Evolutionary conservation across 352 stramenopile genomes (phyloP).

Genomic region (Globisporangium splendens): DNA sequence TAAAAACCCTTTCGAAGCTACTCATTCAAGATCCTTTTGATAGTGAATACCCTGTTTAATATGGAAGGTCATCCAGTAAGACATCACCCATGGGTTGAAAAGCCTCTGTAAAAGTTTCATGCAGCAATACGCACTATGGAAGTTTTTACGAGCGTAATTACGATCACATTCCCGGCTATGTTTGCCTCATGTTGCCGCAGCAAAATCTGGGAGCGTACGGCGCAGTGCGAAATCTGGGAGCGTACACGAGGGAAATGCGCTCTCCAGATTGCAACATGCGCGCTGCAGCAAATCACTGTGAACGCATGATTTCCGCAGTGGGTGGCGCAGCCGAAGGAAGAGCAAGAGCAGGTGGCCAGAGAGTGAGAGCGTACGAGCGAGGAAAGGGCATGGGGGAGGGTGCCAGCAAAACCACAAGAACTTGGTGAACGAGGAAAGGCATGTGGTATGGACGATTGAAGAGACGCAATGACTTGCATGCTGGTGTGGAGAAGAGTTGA

Average conservation of each 20-base stretch:
- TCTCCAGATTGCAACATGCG: slow-evolving; percentile 1
- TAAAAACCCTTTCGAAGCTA: slow-evolving; percentile 16
- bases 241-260: slow-evolving; percentile 6
- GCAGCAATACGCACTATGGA: neutral
- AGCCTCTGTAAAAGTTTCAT: too few species aligned
- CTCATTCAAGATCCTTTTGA: neutral
- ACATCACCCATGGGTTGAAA: too few species aligned
- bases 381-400: too few species aligned
- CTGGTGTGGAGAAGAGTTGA: too few species aligned
- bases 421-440: too few species aligned
- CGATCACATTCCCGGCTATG: neutral
- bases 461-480: too few species aligned
- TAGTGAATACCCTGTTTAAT: neutral
- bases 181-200: neutral
- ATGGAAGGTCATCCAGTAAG: too few species aligned
- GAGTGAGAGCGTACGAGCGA: neutral
- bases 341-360: neutral
- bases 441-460: too few species aligned
- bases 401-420: too few species aligned
- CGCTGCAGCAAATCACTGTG: neutral
- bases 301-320: neutral
- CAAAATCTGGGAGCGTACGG: neutral
- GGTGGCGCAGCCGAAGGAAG: too few species aligned
- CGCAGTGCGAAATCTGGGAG: slow-evolving; percentile 5
- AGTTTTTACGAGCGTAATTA: slow-evolving; percentile 3